phyloP scores from a whole-genome alignment of 768 basidiomycete genomes.

The Naganishia friedmannii region DNA sequence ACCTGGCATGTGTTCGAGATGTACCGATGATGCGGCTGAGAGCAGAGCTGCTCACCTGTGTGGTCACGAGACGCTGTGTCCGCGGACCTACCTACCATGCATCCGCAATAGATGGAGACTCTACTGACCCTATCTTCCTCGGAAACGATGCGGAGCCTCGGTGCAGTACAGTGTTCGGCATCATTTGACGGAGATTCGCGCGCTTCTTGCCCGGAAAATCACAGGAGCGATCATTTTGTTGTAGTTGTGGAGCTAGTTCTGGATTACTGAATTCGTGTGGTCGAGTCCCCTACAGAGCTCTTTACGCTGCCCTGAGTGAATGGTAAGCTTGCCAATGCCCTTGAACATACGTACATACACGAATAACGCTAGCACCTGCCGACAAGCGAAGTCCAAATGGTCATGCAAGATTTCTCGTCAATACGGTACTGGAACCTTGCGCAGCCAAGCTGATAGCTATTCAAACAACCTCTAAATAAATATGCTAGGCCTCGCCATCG shows the following conservation, averaged over 20 bases:
- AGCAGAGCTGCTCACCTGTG: not conserved
- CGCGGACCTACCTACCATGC: too few species aligned
- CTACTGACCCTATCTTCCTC: constrained; percentile 1
- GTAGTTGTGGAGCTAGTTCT: not conserved
- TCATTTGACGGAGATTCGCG: not conserved
- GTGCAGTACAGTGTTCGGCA: constrained; percentile 6
- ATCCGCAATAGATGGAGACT: not conserved
- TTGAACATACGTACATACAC: not conserved
- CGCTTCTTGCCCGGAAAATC: constrained; percentile 8
- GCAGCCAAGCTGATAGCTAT: too few species aligned
- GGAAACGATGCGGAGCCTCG: constrained; percentile 5
- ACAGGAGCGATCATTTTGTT: not conserved
- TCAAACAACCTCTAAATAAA: not conserved
- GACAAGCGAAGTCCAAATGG: not conserved
- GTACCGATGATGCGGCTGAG: not conserved
- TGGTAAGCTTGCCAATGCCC: too few species aligned
- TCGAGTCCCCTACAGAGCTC: not conserved
- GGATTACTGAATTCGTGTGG: not conserved
- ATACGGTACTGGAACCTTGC: too few species aligned
- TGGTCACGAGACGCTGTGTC: too few species aligned
- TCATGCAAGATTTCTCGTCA: not conserved
- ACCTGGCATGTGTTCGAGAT: not conserved
- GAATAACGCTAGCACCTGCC: not conserved
- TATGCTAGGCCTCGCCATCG: not conserved
- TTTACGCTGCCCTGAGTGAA: too few species aligned